Evolutionary conservation across 176 grass and related monocot species (phyloP), one percentile per base, ranked within the genome.

Genomic region (Phoenix dactylifera): DNA sequence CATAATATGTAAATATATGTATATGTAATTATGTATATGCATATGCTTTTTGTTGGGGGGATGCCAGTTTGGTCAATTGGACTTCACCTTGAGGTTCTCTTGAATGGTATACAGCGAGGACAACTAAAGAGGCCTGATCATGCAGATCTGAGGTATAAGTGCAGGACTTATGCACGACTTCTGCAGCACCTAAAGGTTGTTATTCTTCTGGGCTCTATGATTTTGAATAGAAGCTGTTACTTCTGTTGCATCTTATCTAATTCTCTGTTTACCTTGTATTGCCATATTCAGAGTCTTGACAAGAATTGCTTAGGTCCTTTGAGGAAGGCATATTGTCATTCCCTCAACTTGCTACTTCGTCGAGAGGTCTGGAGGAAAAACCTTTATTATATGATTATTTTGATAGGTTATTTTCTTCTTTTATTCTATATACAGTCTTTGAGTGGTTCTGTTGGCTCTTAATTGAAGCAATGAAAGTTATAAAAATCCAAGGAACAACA

Each of bases 61-160:
- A 9, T 35, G 7, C 9, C 6, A 35, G 32, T 9, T 44, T 44
- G 35, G 35, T 44, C 35, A 14, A 44, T 44, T 3, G 35, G 10
- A 44, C 35, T 44, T 44, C 35, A 18, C 71, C 50, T 79, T 75
- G 75, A 39, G 44, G 52, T 78, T 70, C 28, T 70, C 23, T 44
- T 85, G 57, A 72, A 80, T 75, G 57, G 66, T 59, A 88, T 68
- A 50, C 73, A 91, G 79, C 79, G 87, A 70, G 93, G 93, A 68
- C 93, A 92, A 66, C 60, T 98, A 75, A 98, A 88, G 79, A 72
- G 93, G 18, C 93, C 93, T 78, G 93, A 98, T 89, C 93, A 98
- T 81, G 88, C 93, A 49, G 93, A 98, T 68, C 73, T 98, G 67
- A 88, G 93, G 67, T 98, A 88, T 61, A 98, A 92, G 85, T 98